phyloP scores from a whole-genome alignment of 192 early-diverging fungal genomes.

The Umbelopsis isabellina region DNA sequence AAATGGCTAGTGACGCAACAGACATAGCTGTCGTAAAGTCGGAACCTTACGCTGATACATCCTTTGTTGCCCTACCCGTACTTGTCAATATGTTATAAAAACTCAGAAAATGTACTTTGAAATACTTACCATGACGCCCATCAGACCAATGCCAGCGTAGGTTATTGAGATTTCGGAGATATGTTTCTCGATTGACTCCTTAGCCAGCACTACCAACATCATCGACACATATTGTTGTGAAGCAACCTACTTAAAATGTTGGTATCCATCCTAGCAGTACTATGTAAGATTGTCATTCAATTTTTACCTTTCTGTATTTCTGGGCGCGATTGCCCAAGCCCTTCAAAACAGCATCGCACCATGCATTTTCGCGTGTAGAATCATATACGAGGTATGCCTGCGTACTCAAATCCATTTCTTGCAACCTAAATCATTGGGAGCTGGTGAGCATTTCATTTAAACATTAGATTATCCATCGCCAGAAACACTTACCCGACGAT shows the following conservation, averaged over 20 bases:
- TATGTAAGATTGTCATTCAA: neutral
- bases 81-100: too few relatives aligned
- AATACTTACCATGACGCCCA: slow-evolving; percentile 70
- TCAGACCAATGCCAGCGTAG: slow-evolving; percentile 82
- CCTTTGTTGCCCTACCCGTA: slow-evolving; percentile 90
- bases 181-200: slow-evolving; percentile 45
- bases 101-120: neutral
- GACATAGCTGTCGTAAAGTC: slow-evolving; percentile 77
- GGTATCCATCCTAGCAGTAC: neutral
- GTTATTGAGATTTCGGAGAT: slow-evolving; percentile 69
- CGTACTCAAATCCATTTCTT: slow-evolving; percentile 86
- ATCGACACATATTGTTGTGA: slow-evolving; percentile 91
- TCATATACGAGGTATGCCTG: slow-evolving; percentile 87
- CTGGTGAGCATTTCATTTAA: neutral
- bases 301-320: slow-evolving; percentile 64
- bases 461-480: neutral
- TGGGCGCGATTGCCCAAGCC: slow-evolving; percentile 57
- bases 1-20: slow-evolving; percentile 92
- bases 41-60: slow-evolving; percentile 80
- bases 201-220: slow-evolving; percentile 82
- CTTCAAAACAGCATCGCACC: slow-evolving; percentile 73
- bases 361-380: slow-evolving; percentile 76
- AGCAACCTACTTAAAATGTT: slow-evolving; percentile 44
- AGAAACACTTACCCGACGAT: slow-evolving; percentile 63
- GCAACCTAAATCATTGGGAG: slow-evolving; percentile 63